Base-by-base conservation (phyloP, 1,284 basidiomycete species). In the Leucoagaricus sp. region DNA sequence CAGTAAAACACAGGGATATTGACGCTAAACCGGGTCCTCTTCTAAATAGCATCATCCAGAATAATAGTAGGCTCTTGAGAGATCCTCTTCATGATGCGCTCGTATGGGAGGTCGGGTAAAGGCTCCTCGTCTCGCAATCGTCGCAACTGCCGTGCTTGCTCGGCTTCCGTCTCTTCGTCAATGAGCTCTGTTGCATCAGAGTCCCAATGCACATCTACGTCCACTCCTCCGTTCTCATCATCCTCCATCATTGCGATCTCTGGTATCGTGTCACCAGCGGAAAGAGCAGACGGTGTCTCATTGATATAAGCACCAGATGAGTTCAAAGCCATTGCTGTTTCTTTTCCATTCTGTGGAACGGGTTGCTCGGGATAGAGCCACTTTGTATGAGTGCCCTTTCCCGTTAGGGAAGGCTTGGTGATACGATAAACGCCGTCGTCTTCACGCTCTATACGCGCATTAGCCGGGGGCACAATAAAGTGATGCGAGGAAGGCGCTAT, bases 331-430 rank as follows among this genome's bases (percentile, higher is more conserved):
- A n/a, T n/a, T n/a, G n/a, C n/a, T n/a, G n/a, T n/a, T n/a, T n/a
- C n/a, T n/a, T n/a, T n/a, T n/a, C n/a, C n/a, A n/a, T n/a, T n/a
- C n/a, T 26, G 23, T 15, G 17, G 15, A n/a, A n/a, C 28, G 12
- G 25, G 13, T 15, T 26, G 21, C 45, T 49, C 48, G 4, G 55
- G 44, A 28, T 51, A 44, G n/a, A 58, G 17, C 56, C 59, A 58
- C 9, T 40, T 49, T 7, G 49, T 58, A 13, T 52, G 55, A 13
- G 52, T 58, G 4, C 55, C 59, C 19, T 58, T 9, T 19, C 59
- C 59, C 6, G 59, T 58, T 23, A 46, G 10, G 21, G 51, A 53
- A n/a, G 13, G 19, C 21, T 25, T 38, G 21, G 31, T 53, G 31
- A 53, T 28, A n/a, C 51, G 42, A 28, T 36, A 53, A 9, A 15